Percentiles rank a stretch among this genome's conserved stretches.
These are phyloP conservation scores for Trichoderma sp. DNA, from an alignment of 2,329 filamentous ascomycete species.

Conservation along the genomic window DNA sequence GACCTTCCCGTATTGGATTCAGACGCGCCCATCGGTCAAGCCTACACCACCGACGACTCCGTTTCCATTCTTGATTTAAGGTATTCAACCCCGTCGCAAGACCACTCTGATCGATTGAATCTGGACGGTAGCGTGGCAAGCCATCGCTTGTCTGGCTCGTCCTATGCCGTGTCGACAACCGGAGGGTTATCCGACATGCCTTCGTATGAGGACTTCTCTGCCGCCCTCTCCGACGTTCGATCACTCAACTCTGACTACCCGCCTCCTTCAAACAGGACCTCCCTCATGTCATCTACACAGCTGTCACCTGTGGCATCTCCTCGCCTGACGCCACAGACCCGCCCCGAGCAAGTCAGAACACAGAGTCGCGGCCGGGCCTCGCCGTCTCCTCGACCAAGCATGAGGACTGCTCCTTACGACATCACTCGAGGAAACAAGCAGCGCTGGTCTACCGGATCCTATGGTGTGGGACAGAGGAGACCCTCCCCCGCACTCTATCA, in stretches of 20 bases:
- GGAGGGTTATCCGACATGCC: constrained; percentile 67
- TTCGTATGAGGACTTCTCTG: constrained; percentile 70
- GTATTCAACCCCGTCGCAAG: constrained; percentile 49
- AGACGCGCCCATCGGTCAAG: constrained; percentile 63
- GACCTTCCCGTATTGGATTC: constrained; percentile 58
- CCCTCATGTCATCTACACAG: constrained; percentile 69
- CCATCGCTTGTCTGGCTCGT: constrained; percentile 70
- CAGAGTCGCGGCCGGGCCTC: constrained; percentile 71
- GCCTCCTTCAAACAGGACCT: constrained; percentile 66
- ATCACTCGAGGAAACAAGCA: constrained; percentile 64
- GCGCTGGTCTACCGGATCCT: constrained; percentile 73
- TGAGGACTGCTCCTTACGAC: constrained; percentile 73
- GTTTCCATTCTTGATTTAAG: constrained; percentile 64
- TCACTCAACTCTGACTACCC: constrained; percentile 69
- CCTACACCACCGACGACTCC: constrained; percentile 63
- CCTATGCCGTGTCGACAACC: constrained; percentile 70
- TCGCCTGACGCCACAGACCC: constrained; percentile 61
- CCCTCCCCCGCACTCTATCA: constrained; percentile 63
- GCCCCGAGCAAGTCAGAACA: constrained; percentile 62
- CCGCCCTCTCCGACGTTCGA: constrained; percentile 65
- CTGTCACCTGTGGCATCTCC: constrained; percentile 74
- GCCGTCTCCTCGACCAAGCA: constrained; percentile 67
- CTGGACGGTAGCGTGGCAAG: constrained; percentile 57
- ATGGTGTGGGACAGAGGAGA: constrained; percentile 56
- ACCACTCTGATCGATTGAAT: constrained; percentile 50